Conservation (phyloP, 179 eudicot species). For the Sideroxylon spinosum region DNA sequence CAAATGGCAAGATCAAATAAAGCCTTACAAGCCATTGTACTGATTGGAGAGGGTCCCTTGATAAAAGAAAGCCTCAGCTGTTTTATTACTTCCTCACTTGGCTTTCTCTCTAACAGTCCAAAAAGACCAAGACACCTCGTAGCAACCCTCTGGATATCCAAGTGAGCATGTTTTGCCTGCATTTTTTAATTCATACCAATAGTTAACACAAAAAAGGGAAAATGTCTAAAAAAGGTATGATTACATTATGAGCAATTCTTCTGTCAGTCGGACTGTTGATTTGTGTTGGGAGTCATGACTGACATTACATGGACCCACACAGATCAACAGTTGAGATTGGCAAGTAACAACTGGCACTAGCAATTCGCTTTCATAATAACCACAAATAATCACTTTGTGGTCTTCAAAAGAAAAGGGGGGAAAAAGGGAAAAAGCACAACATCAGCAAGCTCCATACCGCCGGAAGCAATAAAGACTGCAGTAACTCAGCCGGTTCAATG, state of each 20-base stretch:
- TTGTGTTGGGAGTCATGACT: too few species aligned
- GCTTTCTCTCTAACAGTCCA: slow-evolving; percentile 72
- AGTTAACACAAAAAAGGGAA: neutral
- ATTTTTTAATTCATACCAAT: slow-evolving; percentile 14
- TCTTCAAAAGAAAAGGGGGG: neutral
- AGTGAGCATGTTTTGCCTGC: slow-evolving; percentile 78
- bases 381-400: neutral
- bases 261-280: too few species aligned
- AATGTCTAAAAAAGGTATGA: neutral
- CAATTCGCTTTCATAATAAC: neutral
- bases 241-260: too few species aligned
- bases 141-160: slow-evolving; percentile 91
- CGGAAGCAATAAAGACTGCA: slow-evolving; percentile 79
- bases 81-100: slow-evolving; percentile 60
- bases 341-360: neutral
- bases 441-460: slow-evolving; percentile 50
- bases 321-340: too few species aligned
- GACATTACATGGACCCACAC: too few species aligned
- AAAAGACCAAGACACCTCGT: slow-evolving; percentile 84
- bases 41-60: slow-evolving; percentile 56
- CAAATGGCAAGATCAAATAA: slow-evolving; percentile 84
- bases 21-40: slow-evolving; percentile 73
- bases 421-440: neutral
- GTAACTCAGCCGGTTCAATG: slow-evolving; percentile 72
- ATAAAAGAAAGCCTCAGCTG: slow-evolving; percentile 67